Base-by-base conservation (phyloP, 768 basidiomycete genomes). In the Tylopilus rubrobrunneus region DNA sequence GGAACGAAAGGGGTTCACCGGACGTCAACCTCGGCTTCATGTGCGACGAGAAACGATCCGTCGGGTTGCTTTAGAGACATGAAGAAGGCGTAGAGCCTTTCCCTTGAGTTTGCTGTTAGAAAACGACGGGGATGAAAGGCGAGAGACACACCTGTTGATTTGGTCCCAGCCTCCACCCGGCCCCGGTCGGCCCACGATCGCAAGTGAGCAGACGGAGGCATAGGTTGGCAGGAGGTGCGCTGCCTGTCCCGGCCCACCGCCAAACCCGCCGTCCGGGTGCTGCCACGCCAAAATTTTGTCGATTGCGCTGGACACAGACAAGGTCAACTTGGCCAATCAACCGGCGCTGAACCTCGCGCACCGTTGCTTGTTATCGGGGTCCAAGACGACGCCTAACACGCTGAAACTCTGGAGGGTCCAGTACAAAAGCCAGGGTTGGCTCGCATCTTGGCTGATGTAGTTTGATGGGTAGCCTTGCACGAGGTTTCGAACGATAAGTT, bases 381-480 rank as follows among this genome's bases (percentile, higher is more conserved):
- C 93, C 46, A 96, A 62, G 3, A 76, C 85, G 6, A 91, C 85
- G 45, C 92, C 90, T 40, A 96, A 66, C 2, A 84, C 66, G 61
- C 88, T 86, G 62, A 97, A 87, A 15, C 85, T 77, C 61, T 99
- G 94, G 9, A 95, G 66, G 0, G 84, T 86, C 95, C 97, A 98
- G 72, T 90, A 98, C 55, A 98, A 67, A 28, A 98, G 73, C 97
- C 97, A 98, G 0, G 97, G 89, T 62, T 96, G 86, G 60, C 91
- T 94, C 0, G 96, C 94, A 67, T 98, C 97, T 63, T 98, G 88
- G 45, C 83, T 85, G n/a, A 76, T 78, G 67, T 91, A 98, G 51
- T 85, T 77, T 12, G 77, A 74, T 0, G 94, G 92, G 43, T 98
- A 87, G 2, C 91, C 85, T 65, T 92, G 88, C 8, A 85, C 66